Evolutionary conservation across 1,284 basidiomycete species (phyloP), one percentile per base, ranked within the genome.

Genomic region (Naganishia albida): DNA sequence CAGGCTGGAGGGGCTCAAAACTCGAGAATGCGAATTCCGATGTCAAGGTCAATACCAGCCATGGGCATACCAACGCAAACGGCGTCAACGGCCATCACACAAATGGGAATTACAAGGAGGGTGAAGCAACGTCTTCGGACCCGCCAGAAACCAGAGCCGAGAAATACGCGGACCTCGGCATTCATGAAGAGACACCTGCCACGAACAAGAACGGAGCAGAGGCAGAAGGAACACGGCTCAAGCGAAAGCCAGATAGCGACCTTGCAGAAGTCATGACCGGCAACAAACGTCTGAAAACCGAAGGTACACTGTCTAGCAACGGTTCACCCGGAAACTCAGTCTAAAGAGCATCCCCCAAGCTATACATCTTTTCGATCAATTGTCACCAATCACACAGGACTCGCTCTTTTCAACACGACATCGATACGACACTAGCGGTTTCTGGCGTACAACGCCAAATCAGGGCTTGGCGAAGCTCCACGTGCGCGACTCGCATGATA

Each of bases 1-100:
- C 62, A 15, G 67, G 57, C 10, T 67, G 68, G 68, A 66, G 60
- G 46, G 66, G 68, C 15, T 42, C 66, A 28, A n/a, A 7, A 46
- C 40, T 49, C 18, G 68, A 60, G 23, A 34, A 39, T 7, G 46
- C 18, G 12, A 18, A 34, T 3, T 49, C 46, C 34, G 46, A 20
- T 16, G 23, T 25, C 7, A 38, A 50, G 44, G 23, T 23, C 13
- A 39, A 38, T 15, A 20, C 46, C 2, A 34, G 34, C 10, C 4
- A 34, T 10, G 34, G 34, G 34, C 34, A 34, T 34, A 34, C 34
- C 34, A 10, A 34, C 34, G 46, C 20, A 12, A 48, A 20, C 25
- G 46, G 20, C 25, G 25, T 20, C n/a, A 60, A 60, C 20, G 46
- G 30, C 15, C n/a, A 3, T 8, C 7, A 28, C n/a, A 39, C 8